Evolutionary conservation across 2,329 filamentous ascomycete species (phyloP).

Genomic region (Zymoseptoria pseudotritici): DNA sequence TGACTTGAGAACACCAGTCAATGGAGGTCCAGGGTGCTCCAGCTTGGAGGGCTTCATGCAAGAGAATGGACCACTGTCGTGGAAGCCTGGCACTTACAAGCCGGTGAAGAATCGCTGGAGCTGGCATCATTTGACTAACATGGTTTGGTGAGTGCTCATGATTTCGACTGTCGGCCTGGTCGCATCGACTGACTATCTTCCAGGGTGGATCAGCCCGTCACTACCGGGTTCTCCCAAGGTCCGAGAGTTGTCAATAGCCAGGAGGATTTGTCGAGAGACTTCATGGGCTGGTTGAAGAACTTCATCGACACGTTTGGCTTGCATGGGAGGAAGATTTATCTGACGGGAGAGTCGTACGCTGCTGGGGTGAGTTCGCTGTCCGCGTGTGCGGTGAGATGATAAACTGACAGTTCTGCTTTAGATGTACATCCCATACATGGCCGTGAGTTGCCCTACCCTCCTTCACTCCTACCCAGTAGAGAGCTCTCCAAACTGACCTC

Average conservation of each 20-base stretch:
- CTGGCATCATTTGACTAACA: conserved; percentile 60
- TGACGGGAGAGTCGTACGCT: conserved; percentile 20
- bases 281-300: conserved; percentile 42
- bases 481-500: not conserved
- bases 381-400: too few species aligned
- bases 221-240: conserved; percentile 39
- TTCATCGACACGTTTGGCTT: conserved; percentile 44
- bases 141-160: conserved; percentile 49
- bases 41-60: conserved; percentile 14
- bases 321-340: conserved; percentile 41
- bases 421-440: conserved; percentile 28
- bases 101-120: conserved; percentile 38
- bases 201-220: conserved; percentile 44
- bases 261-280: conserved; percentile 34
- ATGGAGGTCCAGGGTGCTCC: conserved; percentile 16
- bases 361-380: not conserved
- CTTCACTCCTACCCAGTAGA: too few species aligned
- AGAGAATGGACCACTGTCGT: conserved; percentile 28
- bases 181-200: not conserved
- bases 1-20: conserved; percentile 36
- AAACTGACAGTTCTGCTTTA: conserved; percentile 11
- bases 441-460: not conserved
- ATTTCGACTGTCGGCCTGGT: not conserved
- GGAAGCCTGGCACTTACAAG: conserved; percentile 34
- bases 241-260: conserved; percentile 26